A percentile compares a stretch with the other conserved stretches of the same genome.
Conservation (phyloP, 495 filamentous ascomycete genomes). For the Polyplosphaeria fusca region DNA sequence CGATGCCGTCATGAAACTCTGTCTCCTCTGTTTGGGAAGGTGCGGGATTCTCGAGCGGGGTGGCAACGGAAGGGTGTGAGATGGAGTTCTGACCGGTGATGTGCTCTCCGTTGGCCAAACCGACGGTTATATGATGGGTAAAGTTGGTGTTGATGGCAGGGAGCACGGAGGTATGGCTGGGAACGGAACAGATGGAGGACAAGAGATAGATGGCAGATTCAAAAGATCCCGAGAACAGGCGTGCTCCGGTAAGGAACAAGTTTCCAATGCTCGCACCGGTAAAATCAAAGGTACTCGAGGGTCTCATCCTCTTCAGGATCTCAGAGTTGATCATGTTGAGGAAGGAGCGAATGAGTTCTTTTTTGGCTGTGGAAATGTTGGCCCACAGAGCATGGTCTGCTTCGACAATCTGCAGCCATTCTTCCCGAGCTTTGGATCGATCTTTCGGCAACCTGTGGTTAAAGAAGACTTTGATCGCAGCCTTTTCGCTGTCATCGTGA, state of each 20-base stretch:
- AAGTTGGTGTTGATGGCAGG: constrained; percentile 93
- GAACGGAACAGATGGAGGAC: constrained; percentile 73
- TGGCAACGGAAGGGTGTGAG: constrained; percentile 68
- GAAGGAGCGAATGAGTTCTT: constrained; percentile 86
- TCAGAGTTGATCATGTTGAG: constrained; percentile 86
- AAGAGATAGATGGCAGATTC: constrained; percentile 45
- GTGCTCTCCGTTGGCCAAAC: constrained; percentile 68
- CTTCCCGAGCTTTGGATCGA: constrained; percentile 50
- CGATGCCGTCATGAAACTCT: constrained; percentile 49
- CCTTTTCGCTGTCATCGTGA: constrained; percentile 57
- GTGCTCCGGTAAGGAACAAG: constrained; percentile 72
- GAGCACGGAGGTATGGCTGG: constrained; percentile 69
- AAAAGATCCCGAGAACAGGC: constrained; percentile 43
- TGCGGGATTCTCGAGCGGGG: constrained; percentile 38
- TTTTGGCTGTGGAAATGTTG: constrained; percentile 74
- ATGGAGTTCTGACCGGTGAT: constrained; percentile 93
- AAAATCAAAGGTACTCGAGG: constrained; percentile 82
- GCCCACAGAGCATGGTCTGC: constrained; percentile 71
- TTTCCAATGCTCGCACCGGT: constrained; percentile 88
- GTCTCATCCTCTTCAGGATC: constrained; percentile 79
- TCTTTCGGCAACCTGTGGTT: constrained; percentile 74
- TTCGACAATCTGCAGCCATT: constrained; percentile 91
- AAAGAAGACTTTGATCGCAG: constrained; percentile 75
- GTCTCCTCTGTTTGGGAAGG: constrained; percentile 21
- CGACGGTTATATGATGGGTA: constrained; percentile 86